Evolutionary conservation across 257 asterid genomes (phyloP), one percentile per base, ranked within the genome.

Genomic region (Solanum chilense): DNA sequence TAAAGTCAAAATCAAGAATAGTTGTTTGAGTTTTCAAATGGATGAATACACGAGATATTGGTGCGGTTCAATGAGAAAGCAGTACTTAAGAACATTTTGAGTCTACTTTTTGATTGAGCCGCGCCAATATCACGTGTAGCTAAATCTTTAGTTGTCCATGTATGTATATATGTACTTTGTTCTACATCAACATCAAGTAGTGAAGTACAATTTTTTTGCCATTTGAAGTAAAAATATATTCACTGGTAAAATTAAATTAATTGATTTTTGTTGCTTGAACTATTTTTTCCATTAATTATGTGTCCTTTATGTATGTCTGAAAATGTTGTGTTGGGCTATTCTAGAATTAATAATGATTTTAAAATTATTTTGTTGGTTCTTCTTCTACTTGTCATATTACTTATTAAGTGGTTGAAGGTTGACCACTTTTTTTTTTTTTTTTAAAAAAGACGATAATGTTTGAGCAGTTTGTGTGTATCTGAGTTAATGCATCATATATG

Each of bases 1-100:
- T 45, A 14, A 39, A 39, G 35, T 84, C 37, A 84, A 62, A 84
- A n/a, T 68, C 2, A 1, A 9, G 56, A 15, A 35, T 58, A 29
- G 64, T 35, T 6, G 25, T 83, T 44, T 13, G n/a, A 23, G 27
- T 25, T 37, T 27, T 45, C 5, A 25, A 10, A 7, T 18, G 16
- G 78, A 68, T 41, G 21, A 27, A 39, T 23, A 62, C 21, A 66
- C 91, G 92, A 81, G 92, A 90, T 90, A 80, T 90, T 90, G 90
- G 90, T 88, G 90, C 86, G 88, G 91, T 90, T 90, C 91, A 90
- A 90, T 90, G 90, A 82, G 31, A 88, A 90, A 87, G 87, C 33
- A 80, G 86, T 41, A 84, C 37, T 86, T 87, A 6, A 35, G 47
- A 71, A 42, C 1, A 10, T 35, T 18, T 78, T 66, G 86, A 74